A percentile compares a stretch with the other conserved stretches of the same genome.
Evolutionary conservation across 768 basidiomycete genomes (phyloP).

Genomic region (Boletus pseudo-olivaceus): DNA sequence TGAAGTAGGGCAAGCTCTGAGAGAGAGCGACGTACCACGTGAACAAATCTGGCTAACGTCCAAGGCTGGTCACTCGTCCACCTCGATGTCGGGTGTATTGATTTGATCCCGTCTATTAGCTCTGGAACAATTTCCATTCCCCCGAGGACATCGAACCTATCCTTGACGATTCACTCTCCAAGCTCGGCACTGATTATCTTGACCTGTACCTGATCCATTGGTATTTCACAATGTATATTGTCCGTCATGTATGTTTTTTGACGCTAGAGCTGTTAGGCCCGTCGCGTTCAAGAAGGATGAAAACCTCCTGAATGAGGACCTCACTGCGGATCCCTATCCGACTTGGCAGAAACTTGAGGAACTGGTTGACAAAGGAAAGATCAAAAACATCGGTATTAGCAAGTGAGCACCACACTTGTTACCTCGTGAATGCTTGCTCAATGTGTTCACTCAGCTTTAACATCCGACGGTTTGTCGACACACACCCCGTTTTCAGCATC

Average conservation of each 20-base stretch:
- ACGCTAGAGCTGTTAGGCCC: conserved; percentile 41
- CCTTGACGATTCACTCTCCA: conserved; percentile 61
- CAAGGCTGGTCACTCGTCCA: conserved; percentile 36
- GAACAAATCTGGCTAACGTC: conserved; percentile 66
- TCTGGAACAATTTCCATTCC: conserved; percentile 76
- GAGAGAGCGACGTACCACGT: conserved; percentile 55
- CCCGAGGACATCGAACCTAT: conserved; percentile 68
- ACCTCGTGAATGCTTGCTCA: background rate
- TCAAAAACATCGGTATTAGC: conserved; percentile 79
- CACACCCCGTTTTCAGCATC: background rate
- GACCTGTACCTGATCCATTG: conserved; percentile 83
- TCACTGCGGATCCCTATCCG: conserved; percentile 68
- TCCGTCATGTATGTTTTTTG: background rate
- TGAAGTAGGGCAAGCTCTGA: conserved; percentile 63
- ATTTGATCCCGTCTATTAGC: conserved; percentile 31
- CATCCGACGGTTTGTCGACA: conserved; percentile 39
- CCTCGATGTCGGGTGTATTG: background rate
- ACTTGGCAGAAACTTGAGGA: conserved; percentile 82
- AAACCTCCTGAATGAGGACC: conserved; percentile 45
- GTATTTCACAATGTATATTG: conserved; percentile 33
- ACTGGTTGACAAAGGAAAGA: conserved; percentile 71
- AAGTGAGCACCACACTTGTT: conserved; percentile 45
- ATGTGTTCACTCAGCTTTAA: conserved; percentile 47
- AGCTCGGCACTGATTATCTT: conserved; percentile 65
- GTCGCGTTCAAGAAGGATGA: conserved; percentile 61